Evolutionary conservation across 345 rosid species (phyloP), one percentile per base, ranked within the genome.

Genomic region (Linum trigynum): DNA sequence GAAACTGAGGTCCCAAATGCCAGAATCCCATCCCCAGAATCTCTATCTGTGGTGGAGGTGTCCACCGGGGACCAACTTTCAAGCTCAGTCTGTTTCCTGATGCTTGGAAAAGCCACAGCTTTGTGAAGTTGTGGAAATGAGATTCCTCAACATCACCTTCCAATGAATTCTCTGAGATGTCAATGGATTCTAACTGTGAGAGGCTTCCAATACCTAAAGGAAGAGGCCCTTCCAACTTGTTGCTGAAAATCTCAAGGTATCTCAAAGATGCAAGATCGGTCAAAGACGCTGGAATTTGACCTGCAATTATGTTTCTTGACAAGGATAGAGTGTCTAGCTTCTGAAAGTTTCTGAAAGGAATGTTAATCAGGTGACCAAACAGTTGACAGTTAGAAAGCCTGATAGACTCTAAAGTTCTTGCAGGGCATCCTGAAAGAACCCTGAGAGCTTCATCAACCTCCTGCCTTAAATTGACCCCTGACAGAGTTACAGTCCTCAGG

Each of bases 1-100:
- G 81, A 39, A 77, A 77, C 8, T 57, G 59, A 3, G 65, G 68
- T 1, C 81, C 81, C 16, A 77, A 14, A 8, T 62, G 35, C 74
- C 78, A 74, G 15, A 9, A 15, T 39, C 50, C 17, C 65, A 62
- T 15, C 16, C 41, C 50, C n/a, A 62, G 38, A 57, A 8, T 17
- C 61, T 2, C 61, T 7, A 57, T 32, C 7, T 57, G 61, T 17
- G 38, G 38, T 5, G 61, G 61, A 57, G 61, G 61, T 10, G 8
- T 57, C 61, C 61, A 57, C 7, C 61, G 16, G 36, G 37, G 61
- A 17, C 61, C 38, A 32, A 57, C 61, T 37, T 57, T 57, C 61
- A 57, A 57, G 12, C 38, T 37, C 3, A 57, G 38, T 57, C 23
- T n/a, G 38, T 57, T 57, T 9, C 61, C 61, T 3, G 38, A 17